phyloP scores from a whole-genome alignment of 2,329 filamentous ascomycete species.

The Paraphoma chrysanthemicola region DNA sequence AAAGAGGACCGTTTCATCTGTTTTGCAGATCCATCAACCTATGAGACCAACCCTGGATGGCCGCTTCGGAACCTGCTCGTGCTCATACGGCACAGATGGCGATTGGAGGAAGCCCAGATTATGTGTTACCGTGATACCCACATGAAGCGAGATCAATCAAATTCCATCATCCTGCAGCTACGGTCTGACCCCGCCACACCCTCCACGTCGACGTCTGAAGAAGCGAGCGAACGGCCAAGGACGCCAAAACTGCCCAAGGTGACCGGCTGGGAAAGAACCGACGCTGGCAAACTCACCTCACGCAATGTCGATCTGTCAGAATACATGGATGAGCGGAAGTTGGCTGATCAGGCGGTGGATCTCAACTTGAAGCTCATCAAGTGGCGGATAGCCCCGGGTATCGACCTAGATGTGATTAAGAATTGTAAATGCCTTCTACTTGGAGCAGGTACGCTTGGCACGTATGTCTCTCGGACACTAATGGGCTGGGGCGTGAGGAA shows the following conservation, averaged over 20 bases:
- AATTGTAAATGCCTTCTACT: constrained; percentile 87
- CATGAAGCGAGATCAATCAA: constrained; percentile 75
- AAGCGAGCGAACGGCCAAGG: constrained; percentile 25
- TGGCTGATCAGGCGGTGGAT: constrained; percentile 94
- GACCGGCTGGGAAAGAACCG: constrained; percentile 92
- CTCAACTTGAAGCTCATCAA: constrained; percentile 98
- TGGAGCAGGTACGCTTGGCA: constrained; percentile 90
- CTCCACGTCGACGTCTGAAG: constrained; percentile 13
- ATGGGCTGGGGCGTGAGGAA: constrained; percentile 96
- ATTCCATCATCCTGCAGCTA: constrained; percentile 75
- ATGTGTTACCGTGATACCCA: constrained; percentile 90
- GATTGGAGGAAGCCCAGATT: constrained; percentile 77
- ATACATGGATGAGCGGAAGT: constrained; percentile 87
- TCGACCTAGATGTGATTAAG: constrained; percentile 89
- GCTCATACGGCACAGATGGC: constrained; percentile 82
- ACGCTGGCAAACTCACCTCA: constrained; percentile 76
- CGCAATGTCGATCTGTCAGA: constrained; percentile 84
- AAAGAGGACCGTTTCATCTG: constrained; percentile 81
- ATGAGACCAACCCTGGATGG: constrained; percentile 87
- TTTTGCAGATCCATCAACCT: constrained; percentile 93
- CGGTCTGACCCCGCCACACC: constrained; percentile 28
- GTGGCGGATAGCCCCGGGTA: constrained; percentile 89
- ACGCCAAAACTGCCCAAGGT: constrained; percentile 77
- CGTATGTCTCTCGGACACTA: constrained; percentile 89
- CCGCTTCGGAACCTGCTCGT: constrained; percentile 88